Evolutionary conservation across 2,329 filamentous ascomycete genomes (phyloP).

Genomic region (Cladosporium sphaerospermum): DNA sequence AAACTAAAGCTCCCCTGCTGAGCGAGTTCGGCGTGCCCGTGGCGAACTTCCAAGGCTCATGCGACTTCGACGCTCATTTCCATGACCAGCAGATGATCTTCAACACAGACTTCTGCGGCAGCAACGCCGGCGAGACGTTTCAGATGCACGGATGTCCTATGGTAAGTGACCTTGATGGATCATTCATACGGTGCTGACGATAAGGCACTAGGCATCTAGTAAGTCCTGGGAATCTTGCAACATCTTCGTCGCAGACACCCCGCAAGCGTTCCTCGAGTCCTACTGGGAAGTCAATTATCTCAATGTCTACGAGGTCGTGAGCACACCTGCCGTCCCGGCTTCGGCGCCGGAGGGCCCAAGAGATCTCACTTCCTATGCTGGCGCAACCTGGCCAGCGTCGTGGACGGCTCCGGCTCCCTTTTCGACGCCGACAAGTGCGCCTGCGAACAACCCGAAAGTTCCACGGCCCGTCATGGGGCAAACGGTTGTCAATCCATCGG

Average conservation of each 20-base stretch:
- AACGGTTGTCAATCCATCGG: neutral
- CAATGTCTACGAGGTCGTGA: slow-evolving; percentile 25
- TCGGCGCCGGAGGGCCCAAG: neutral
- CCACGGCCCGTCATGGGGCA: neutral
- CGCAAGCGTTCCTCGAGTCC: slow-evolving; percentile 27
- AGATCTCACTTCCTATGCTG: neutral
- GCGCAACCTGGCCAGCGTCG: slow-evolving; percentile 5
- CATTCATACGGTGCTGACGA: neutral
- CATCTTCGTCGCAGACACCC: slow-evolving; percentile 26
- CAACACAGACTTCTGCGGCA: slow-evolving; percentile 34
- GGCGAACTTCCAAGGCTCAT: slow-evolving; percentile 45
- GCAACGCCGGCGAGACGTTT: slow-evolving; percentile 28
- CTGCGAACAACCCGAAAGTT: neutral
- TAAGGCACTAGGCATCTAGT: slow-evolving; percentile 10
- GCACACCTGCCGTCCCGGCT: neutral
- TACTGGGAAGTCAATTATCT: slow-evolving; percentile 38
- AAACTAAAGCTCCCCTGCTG: slow-evolving; percentile 50
- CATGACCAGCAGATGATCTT: slow-evolving; percentile 32
- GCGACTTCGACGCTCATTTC: slow-evolving; percentile 31
- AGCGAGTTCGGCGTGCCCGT: slow-evolving; percentile 53
- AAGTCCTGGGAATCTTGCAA: slow-evolving; percentile 25
- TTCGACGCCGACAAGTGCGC: neutral
- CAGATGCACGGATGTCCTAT: slow-evolving; percentile 22
- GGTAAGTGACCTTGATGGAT: slow-evolving; percentile 2
- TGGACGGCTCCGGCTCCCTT: slow-evolving; percentile 1